phyloP scores from a whole-genome alignment of 139 green algal genomes.

The Volvox reticuliferus region DNA sequence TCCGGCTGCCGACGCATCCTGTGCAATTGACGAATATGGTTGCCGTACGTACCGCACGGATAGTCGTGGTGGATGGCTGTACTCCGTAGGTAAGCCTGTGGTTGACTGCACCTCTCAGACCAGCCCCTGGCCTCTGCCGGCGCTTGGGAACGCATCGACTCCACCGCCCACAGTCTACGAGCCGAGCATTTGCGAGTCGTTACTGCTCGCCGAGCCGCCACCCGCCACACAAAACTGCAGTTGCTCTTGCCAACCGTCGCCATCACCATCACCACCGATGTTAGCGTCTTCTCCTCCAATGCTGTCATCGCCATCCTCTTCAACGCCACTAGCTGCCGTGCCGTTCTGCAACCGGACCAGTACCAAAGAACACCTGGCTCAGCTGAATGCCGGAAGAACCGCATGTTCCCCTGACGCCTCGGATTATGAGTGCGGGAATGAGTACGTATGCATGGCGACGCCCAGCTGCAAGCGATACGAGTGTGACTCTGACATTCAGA shows the following conservation, averaged over 20 bases:
- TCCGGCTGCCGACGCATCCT: not conserved
- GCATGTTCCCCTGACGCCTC: not conserved
- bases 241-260: not conserved
- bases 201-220: not conserved
- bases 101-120: conserved; percentile 27
- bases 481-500: not conserved
- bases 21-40: not conserved
- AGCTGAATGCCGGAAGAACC: not conserved
- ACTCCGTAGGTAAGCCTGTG: conserved; percentile 1
- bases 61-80: conserved; percentile 6
- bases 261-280: no score
- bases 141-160: not conserved
- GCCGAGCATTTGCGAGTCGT: not conserved
- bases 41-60: conserved; percentile 8
- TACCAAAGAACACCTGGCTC: not conserved
- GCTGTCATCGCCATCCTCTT: no score
- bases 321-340: no score
- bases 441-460: not conserved
- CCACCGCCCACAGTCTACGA: not conserved
- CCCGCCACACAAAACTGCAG: not conserved
- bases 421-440: not conserved
- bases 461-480: not conserved
- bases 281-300: no score
- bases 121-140: not conserved
- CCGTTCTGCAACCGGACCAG: not conserved